Base-by-base conservation (phyloP, 768 basidiomycete species). In the Podaxis sp. region DNA sequence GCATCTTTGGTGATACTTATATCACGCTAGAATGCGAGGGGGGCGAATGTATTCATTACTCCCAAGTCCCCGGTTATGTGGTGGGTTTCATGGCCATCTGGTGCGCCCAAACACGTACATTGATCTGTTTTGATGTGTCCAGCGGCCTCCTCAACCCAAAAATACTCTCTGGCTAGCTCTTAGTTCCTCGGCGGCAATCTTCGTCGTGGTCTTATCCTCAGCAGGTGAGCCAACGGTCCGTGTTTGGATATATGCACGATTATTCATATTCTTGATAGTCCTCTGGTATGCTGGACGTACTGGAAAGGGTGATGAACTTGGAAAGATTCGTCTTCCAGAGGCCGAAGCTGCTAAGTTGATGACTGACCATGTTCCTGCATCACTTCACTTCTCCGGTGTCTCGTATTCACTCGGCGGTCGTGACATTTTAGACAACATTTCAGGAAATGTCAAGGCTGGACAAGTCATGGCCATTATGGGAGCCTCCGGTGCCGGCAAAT, bases 401-500 rank as follows among this genome's bases (percentile, higher is more conserved):
- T 87, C 92, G 0, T 99, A 99, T 75, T 81, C 82, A 2, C 84
- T 97, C 24, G 72, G 80, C 38, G 77, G 82, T 3, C 83, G 87
- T 46, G 78, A 80, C 3, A 90, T 98, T 55, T 82, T 99, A n/a
- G 87, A 89, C 66, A 80, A 80, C 54, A 89, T 99, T 58, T 88
- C 89, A 0, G 96, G 96, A 3, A 82, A 84, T 9, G 92, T 94
- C 49, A 87, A 90, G 67, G 90, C 95, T 0, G 96, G 96, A 6
- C 91, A 95, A 73, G 80, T 98, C 56, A 88, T 96, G 79, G 96
- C 95, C 0, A 92, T 99, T 68, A 95, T 99, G 91, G 96, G 96
- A 63, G 94, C 95, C 0, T 96, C 95, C 0, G 96, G 96, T 19
- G 95, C 96, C 0, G 96, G 96, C 51, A 98, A 98, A 75, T 96